These are phyloP conservation scores for Musa balbisiana DNA, from an alignment of 202 grass and related monocot genomes.

Conservation along the genomic window DNA sequence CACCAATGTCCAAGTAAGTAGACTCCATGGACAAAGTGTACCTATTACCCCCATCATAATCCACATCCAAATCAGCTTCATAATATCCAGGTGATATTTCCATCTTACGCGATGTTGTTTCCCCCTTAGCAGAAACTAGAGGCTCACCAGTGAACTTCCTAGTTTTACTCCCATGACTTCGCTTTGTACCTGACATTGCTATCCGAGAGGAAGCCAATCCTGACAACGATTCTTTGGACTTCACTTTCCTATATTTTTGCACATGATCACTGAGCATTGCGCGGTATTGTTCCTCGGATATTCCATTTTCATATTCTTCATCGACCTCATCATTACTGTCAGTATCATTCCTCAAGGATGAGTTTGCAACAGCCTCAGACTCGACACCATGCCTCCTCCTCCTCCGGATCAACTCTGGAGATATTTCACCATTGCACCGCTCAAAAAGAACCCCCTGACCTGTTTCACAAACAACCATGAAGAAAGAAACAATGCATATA, in stretches of 20 bases:
- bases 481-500: too few species aligned
- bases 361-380: conserved; percentile 10
- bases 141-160: conserved; percentile 38
- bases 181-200: conserved; percentile 22
- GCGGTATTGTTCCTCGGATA: conserved; percentile 83
- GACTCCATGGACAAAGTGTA: conserved; percentile 56
- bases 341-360: conserved; percentile 9
- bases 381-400: conserved; percentile 38
- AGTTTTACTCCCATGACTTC: conserved; percentile 35
- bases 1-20: conserved; percentile 80
- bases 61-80: conserved; percentile 29
- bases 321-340: conserved; percentile 48
- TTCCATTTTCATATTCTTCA: conserved; percentile 49
- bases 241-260: conserved; percentile 57
- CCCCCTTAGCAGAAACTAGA: conserved; percentile 28
- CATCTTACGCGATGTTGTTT: conserved; percentile 26
- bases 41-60: conserved; percentile 64
- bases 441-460: conserved; percentile 52
- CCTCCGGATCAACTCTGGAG: conserved; percentile 35
- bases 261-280: conserved; percentile 90
- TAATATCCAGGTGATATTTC: conserved; percentile 32
- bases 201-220: conserved; percentile 40
- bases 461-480: conserved; percentile 12
- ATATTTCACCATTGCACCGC: conserved; percentile 62
- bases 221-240: conserved; percentile 40